These are phyloP conservation scores for Leucosporidium creatinivorum DNA, from an alignment of 768 basidiomycete species.

Conservation along the genomic window DNA sequence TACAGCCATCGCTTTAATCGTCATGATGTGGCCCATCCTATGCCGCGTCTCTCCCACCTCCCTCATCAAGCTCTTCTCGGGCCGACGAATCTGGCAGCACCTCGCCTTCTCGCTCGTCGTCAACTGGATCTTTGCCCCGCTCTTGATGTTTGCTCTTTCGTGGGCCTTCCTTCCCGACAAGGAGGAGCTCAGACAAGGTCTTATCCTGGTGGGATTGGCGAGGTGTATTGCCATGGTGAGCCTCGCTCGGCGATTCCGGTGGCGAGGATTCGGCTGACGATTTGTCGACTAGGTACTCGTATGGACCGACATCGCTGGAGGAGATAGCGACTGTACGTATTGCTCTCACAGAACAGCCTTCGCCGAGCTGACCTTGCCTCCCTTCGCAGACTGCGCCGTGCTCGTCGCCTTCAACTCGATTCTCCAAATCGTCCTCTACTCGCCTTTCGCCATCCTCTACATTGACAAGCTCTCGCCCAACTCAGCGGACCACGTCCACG, in stretches of 20 bases:
- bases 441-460: constrained; percentile 65
- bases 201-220: constrained; percentile 76
- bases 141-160: constrained; percentile 74
- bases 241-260: background rate
- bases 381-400: constrained; percentile 49
- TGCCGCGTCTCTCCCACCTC: constrained; percentile 63
- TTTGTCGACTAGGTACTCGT: constrained; percentile 42
- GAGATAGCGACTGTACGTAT: constrained; percentile 55
- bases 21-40: constrained; percentile 75
- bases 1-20: constrained; percentile 2
- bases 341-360: background rate
- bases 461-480: constrained; percentile 56
- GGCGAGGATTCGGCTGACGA: background rate
- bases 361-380: background rate
- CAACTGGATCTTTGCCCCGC: constrained; percentile 65
- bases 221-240: constrained; percentile 51
- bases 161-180: constrained; percentile 75
- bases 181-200: constrained; percentile 60
- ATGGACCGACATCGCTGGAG: constrained; percentile 67
- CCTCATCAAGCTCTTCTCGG: constrained; percentile 54
- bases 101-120: constrained; percentile 59
- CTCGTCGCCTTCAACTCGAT: constrained; percentile 72
- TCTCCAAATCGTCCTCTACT: constrained; percentile 67
- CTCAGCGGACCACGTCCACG: constrained; percentile 43
- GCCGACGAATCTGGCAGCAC: constrained; percentile 57